Percentiles rank a stretch among this genome's conserved stretches.
phyloP scores from a whole-genome alignment of 768 basidiomycete genomes.

The Russula ochroleuca region DNA sequence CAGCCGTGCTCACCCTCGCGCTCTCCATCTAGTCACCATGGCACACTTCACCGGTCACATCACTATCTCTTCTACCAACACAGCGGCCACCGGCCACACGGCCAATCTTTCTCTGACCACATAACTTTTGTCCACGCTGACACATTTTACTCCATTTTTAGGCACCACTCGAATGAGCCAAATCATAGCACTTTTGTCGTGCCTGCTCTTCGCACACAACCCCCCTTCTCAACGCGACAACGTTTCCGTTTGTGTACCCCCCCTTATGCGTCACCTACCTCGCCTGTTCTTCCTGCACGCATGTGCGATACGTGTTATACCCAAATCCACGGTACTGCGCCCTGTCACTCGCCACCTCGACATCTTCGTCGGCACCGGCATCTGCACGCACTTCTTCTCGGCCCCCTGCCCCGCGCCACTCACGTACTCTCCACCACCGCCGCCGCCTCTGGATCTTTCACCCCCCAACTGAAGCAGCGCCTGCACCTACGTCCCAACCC shows the following conservation, averaged over 20 bases:
- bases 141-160: too few relatives aligned
- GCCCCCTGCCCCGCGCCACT: constrained; percentile 29
- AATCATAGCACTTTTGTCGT: constrained; percentile 64
- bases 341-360: constrained; percentile 34
- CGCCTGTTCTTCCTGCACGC: constrained; percentile 53
- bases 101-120: too few relatives aligned
- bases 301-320: constrained; percentile 78
- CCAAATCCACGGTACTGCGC: constrained; percentile 58
- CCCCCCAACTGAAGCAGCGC: too few relatives aligned
- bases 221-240: constrained; percentile 66
- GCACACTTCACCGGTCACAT: too few relatives aligned
- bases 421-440: constrained; percentile 35
- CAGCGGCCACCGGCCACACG: too few relatives aligned
- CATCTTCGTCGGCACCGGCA: constrained; percentile 36
- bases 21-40: too few relatives aligned
- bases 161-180: too few relatives aligned
- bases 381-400: constrained; percentile 8
- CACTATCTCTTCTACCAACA: too few relatives aligned
- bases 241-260: constrained; percentile 64
- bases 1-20: too few relatives aligned
- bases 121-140: too few relatives aligned
- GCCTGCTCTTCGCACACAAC: constrained; percentile 58
- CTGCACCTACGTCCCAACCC: too few relatives aligned
- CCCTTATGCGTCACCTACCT: constrained; percentile 58
- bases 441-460: constrained; percentile 32